These are phyloP conservation scores for Tubosaeta sp. DNA, from an alignment of 768 basidiomycete genomes.

Conservation along the genomic window DNA sequence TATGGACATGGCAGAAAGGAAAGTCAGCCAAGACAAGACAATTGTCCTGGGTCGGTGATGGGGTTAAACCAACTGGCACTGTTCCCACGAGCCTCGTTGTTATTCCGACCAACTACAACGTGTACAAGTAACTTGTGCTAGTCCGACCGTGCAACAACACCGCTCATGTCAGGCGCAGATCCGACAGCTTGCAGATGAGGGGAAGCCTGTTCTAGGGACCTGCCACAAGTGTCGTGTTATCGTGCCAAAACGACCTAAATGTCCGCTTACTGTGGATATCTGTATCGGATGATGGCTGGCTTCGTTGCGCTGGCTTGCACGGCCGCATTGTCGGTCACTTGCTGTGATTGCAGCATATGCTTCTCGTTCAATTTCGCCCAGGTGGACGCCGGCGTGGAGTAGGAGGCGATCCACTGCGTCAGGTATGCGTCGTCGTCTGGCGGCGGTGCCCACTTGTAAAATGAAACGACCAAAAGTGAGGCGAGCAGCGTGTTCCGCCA, in stretches of 20 bases:
- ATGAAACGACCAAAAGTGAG: slow-evolving; percentile 45
- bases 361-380: slow-evolving; percentile 56
- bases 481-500: slow-evolving; percentile 63
- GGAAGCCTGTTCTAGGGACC: slow-evolving; percentile 55
- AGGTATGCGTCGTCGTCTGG: slow-evolving; percentile 57
- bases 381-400: slow-evolving; percentile 46
- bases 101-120: slow-evolving; percentile 1
- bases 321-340: slow-evolving; percentile 36
- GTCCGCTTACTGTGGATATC: slow-evolving; percentile 69
- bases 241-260: background rate
- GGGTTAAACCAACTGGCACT: slow-evolving; percentile 17
- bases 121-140: slow-evolving; percentile 1
- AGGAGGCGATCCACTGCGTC: slow-evolving; percentile 62
- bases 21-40: background rate
- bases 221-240: slow-evolving; percentile 23
- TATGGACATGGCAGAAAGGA: slow-evolving; percentile 4
- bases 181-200: slow-evolving; percentile 62
- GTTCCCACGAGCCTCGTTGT: slow-evolving; percentile 15
- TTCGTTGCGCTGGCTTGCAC: slow-evolving; percentile 41
- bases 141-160: slow-evolving; percentile 32
- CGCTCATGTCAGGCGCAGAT: slow-evolving; percentile 33
- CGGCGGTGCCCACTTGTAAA: slow-evolving; percentile 67
- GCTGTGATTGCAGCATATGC: slow-evolving; percentile 46
- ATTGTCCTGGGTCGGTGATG: slow-evolving; percentile 3
- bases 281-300: slow-evolving; percentile 52